Evolutionary conservation across 495 filamentous ascomycete species (phyloP).

Genomic region (Hyphodiscus hymeniophilus): DNA sequence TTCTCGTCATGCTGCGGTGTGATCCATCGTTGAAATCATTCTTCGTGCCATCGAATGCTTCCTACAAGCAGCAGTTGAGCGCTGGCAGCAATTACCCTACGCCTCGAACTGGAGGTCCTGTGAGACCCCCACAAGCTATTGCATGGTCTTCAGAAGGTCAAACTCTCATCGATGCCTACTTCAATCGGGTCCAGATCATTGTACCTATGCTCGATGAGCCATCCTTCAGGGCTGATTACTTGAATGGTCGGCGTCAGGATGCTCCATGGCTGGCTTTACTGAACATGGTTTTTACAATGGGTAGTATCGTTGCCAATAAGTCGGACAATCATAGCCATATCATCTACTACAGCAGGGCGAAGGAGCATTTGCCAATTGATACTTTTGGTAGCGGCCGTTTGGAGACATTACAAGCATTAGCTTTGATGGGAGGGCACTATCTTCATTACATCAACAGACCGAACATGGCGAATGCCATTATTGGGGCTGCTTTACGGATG

Average conservation of each 20-base stretch:
- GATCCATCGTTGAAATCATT: conserved; percentile 55
- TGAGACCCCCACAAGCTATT: conserved; percentile 45
- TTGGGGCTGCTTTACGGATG: conserved; percentile 63
- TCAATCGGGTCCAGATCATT: conserved; percentile 65
- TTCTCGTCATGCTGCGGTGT: conserved; percentile 74
- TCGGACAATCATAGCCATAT: conserved; percentile 64
- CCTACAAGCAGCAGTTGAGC: conserved; percentile 34
- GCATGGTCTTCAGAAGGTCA: conserved; percentile 52
- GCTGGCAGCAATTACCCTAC: conserved; percentile 39
- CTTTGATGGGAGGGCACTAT: conserved; percentile 68
- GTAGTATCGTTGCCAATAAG: conserved; percentile 61
- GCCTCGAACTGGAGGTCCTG: conserved; percentile 25
- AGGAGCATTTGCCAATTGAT: conserved; percentile 59
- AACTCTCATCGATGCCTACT: conserved; percentile 67
- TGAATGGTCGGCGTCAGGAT: conserved; percentile 57
- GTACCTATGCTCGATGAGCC: conserved; percentile 72
- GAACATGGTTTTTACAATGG: conserved; percentile 76
- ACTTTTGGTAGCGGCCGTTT: conserved; percentile 61
- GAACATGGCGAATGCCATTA: conserved; percentile 62
- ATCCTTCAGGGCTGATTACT: conserved; percentile 63
- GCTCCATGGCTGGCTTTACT: conserved; percentile 66
- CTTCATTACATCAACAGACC: conserved; percentile 73
- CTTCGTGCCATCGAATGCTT: conserved; percentile 39
- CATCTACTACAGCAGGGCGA: conserved; percentile 63
- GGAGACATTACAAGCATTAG: conserved; percentile 62